Evolutionary conservation across 2,329 filamentous ascomycete species (phyloP), one percentile per base, ranked within the genome.

Genomic region (Colletotrichum noveboracense): DNA sequence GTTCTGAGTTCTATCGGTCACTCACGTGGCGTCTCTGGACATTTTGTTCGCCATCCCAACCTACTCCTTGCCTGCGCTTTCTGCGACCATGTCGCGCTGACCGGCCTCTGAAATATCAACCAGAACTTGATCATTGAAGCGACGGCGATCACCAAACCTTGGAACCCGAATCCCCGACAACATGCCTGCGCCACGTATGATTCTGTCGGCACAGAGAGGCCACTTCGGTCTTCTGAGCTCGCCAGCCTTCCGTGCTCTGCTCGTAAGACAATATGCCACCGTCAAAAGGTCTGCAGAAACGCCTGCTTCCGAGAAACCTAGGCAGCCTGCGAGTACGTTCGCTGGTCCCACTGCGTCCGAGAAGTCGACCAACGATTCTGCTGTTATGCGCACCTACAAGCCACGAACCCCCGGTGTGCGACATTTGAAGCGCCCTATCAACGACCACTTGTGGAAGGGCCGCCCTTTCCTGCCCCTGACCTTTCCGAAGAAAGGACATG

Each of bases 381-480:
- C 87, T 18, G 86, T 89, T 60, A 84, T 98, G 84, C 93, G 95
- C 80, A 97, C 94, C 70, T 99, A 98, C 86, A 98, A 95, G 84
- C 97, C 97, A 43, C 93, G 95, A 80, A 98, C 97, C 1, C 96
- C 96, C 14, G 97, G 97, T 90, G 86, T 98, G 75, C 93, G 97
- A 81, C 97, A 99, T 91, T 88, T 99, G 78, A 94, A 94, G 84
- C 92, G 97, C 58, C 96, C 97, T 16, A 93, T 98, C 86, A 98
- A 98, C 86, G 96, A 98, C 81, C 97, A 99, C 85, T 88, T 99
- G 61, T 98, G 95, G 95, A 98, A 98, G 86, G 97, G 97, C 74
- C 90, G 96, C 72, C 95, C 97, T 1, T 93, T 94, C 79, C 89
- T 95, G 38, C 92, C 93, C 66, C 90, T 99, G 84, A 99, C 97